Percentiles rank a stretch among this genome's conserved stretches.
Evolutionary conservation across 1,284 basidiomycete genomes (phyloP).

Genomic region (Marasmius tenuissimus): DNA sequence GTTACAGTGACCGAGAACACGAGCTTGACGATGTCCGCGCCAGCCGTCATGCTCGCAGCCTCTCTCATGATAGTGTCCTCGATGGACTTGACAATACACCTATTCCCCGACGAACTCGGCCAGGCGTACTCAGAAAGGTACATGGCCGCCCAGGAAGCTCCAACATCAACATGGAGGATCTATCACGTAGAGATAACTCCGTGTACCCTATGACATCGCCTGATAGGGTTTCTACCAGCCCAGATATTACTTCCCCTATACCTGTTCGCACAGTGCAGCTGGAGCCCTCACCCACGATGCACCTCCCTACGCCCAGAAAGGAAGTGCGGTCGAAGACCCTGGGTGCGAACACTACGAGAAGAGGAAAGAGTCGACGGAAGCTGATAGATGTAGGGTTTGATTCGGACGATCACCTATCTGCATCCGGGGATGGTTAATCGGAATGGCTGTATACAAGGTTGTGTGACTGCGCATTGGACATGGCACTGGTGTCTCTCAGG

Average conservation of each 20-base stretch:
- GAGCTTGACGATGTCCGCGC: conserved; percentile 42
- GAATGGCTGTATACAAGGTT: not conserved
- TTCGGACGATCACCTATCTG: not conserved
- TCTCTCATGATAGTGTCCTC: conserved; percentile 3
- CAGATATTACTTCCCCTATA: conserved; percentile 20
- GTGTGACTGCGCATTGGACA: too few relatives aligned
- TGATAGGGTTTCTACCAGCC: conserved; percentile 18
- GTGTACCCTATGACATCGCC: conserved; percentile 7
- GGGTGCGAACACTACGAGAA: not conserved
- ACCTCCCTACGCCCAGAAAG: conserved; percentile 34
- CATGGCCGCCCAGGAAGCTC: not conserved
- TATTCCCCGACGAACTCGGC: not conserved
- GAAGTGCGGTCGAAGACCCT: not conserved
- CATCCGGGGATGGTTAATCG: not conserved
- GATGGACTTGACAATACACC: not conserved
- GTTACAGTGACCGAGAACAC: conserved; percentile 40
- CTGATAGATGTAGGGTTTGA: conserved; percentile 10
- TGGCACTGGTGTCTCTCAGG: too few relatives aligned
- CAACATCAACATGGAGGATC: not conserved
- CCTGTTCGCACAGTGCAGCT: conserved; percentile 47
- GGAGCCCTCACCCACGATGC: conserved; percentile 53
- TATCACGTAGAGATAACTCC: not conserved
- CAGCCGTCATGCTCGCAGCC: not conserved
- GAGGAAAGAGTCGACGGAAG: not conserved
- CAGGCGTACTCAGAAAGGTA: not conserved